Evolutionary conservation across 2,329 filamentous ascomycete species (phyloP), one percentile per base, ranked within the genome.

Genomic region (Sporothrix euskadiensis): DNA sequence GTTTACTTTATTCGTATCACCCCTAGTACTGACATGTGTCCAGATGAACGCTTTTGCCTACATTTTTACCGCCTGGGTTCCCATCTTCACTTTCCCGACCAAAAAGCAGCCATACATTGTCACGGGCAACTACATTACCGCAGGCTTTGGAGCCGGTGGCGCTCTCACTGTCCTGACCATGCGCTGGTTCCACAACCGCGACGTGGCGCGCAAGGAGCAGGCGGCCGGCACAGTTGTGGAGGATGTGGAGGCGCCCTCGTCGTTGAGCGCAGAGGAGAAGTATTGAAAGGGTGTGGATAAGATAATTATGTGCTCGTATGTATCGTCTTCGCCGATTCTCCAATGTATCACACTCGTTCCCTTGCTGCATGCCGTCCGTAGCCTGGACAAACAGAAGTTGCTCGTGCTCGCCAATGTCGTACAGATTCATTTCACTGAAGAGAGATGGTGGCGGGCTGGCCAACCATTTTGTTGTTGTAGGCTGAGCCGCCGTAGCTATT

Each of bases 61-160:
- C 69, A 79, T 78, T 12, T 79, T 79, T 73, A 76, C 76, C n/a
- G 78, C 78, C 0, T 79, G 78, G 78, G 74, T 79, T 0, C 75
- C 77, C 4, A 79, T 79, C 47, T 79, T 79, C 49, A 79, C 78
- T 14, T 79, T 79, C 44, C 78, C 78, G 8, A 75, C 78, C n/a
- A 75, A 75, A n/a, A 72, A 76, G 4, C 78, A 79, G 74, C 78
- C 78, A 12, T 79, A 78, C 69, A 79, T 79, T 56, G 77, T 79
- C 0, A 72, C 77, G 0, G 78, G 78, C 4, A 78, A 79, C 61
- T 79, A 79, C 74, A 76, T 79, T 35, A 79, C 78, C 4, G 77
- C 78, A 10, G 78, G 78, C 0, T 79, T 79, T 35, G 78, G 75
- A 0, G 76, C 56, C 0, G 61, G 73, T 0, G 78, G 75, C 1